Evolutionary conservation across 495 filamentous ascomycete species (phyloP), one percentile per base, ranked within the genome.

Genomic region (Daldinia caldariorum): DNA sequence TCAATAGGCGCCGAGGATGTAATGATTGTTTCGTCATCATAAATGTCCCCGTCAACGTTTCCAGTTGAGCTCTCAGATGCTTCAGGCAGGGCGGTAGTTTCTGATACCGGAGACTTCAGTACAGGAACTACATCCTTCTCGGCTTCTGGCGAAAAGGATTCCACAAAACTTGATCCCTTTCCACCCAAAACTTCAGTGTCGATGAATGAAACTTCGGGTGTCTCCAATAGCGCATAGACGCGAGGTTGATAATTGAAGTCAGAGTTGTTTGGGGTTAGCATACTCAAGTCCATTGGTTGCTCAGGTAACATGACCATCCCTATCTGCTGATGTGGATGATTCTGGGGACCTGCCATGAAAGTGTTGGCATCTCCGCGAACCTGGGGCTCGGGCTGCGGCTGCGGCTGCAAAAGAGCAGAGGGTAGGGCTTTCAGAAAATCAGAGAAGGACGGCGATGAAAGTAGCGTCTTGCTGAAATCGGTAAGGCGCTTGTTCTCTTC

Each of bases 401-500:
- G 84, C 63, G 77, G 79, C 34, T 58, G 55, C 1, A 74, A 73
- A 35, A 76, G 50, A 26, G 77, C 68, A 6, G 70, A 41, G 13
- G 87, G 82, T 62, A 95, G 82, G 26, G 92, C 88, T 60, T 93
- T 87, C 55, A 99, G 82, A 79, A 95, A 95, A 65, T 84, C 84
- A 10, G 89, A 89, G 81, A 97, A 97, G 2, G 92, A 87, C n/a
- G 92, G 87, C 34, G 94, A 94, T n/a, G 88, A 88, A 41, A 97
- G 84, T 34, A 97, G 89, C 81, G 91, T 92, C 72, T 89, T 90
- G 55, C 91, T 92, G 58, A 97, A 85, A 61, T 91, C 89, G 18
- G 87, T 88, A 45, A 93, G 84, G 60, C 91, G 91, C 61, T 86
- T 84, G 80, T 96, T 97, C 80, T 97, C 92, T 43, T 94, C 89